Evolutionary conservation across 2,329 filamentous ascomycete genomes (phyloP).

Genomic region (Trichoderma aggressivum): DNA sequence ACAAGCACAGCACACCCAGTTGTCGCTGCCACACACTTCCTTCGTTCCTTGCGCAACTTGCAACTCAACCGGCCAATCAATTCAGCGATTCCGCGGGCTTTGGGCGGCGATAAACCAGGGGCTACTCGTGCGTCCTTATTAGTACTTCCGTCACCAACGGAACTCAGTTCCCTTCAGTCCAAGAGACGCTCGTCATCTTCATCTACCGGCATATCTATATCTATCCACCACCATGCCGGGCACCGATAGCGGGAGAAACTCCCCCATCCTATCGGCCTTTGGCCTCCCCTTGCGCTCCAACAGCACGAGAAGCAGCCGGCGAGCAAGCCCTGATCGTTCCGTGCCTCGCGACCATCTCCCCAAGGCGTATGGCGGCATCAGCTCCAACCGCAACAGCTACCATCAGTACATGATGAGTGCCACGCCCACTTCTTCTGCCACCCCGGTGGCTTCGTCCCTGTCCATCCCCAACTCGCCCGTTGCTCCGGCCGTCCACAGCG

Average conservation of each 20-base stretch:
- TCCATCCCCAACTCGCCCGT: conserved; percentile 10
- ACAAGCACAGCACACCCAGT: not conserved
- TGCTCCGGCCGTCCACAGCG: conserved; percentile 18
- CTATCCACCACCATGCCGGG: conserved; percentile 28
- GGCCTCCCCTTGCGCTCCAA: conserved; percentile 31
- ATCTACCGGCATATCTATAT: not conserved
- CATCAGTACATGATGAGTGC: conserved; percentile 2
- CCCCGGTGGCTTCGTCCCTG: conserved; percentile 7
- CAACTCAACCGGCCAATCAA: not conserved
- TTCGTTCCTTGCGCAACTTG: not conserved
- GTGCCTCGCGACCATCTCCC: conserved; percentile 19
- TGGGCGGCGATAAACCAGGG: not conserved
- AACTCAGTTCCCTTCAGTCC: not conserved
- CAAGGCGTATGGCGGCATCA: conserved; percentile 7
- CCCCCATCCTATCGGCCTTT: conserved; percentile 35
- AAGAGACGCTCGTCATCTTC: not conserved
- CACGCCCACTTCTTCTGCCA: conserved; percentile 7
- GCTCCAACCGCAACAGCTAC: conserved; percentile 15
- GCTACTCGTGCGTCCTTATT: not conserved
- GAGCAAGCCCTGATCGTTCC: conserved; percentile 20
- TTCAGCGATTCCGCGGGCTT: not conserved
- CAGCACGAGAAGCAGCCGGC: conserved; percentile 23
- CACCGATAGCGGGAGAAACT: conserved; percentile 9
- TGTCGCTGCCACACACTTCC: conserved; percentile 1
- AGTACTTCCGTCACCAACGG: not conserved